Conservation (phyloP, 2,329 filamentous ascomycete species). For the Talaromyces sp. region DNA sequence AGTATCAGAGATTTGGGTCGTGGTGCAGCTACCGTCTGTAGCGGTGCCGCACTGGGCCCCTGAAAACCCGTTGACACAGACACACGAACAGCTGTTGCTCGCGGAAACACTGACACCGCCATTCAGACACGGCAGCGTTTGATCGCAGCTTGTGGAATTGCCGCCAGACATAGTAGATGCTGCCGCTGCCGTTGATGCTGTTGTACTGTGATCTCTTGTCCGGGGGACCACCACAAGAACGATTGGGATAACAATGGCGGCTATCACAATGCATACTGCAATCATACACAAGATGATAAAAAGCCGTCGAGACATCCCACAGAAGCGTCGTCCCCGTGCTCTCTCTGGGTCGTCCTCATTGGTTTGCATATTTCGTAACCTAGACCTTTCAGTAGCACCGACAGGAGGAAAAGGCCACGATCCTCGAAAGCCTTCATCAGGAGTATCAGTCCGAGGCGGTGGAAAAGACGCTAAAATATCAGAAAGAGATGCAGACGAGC, state of each 20-base stretch:
- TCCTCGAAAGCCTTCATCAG: slow-evolving; percentile 27
- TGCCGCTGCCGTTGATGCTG: background rate
- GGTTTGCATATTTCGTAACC: slow-evolving; percentile 24
- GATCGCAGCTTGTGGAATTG: slow-evolving; percentile 48
- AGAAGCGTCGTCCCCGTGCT: slow-evolving; percentile 60
- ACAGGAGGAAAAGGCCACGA: slow-evolving; percentile 37
- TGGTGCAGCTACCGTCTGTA: slow-evolving; percentile 53
- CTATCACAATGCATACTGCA: slow-evolving; percentile 67
- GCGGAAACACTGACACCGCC: slow-evolving; percentile 67
- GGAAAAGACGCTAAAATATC: slow-evolving; percentile 65
- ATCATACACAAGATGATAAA: slow-evolving; percentile 66
- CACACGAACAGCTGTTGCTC: slow-evolving; percentile 69
- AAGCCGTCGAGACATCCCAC: slow-evolving; percentile 75
- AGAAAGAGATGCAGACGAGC: slow-evolving; percentile 53
- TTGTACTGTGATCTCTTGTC: slow-evolving; percentile 29
- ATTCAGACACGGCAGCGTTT: slow-evolving; percentile 65
- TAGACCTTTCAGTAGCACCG: slow-evolving; percentile 21
- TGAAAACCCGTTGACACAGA: slow-evolving; percentile 85
- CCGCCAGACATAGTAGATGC: background rate
- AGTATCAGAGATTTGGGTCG: slow-evolving; percentile 40
- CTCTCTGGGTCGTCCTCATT: slow-evolving; percentile 16
- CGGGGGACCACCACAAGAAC: slow-evolving; percentile 58
- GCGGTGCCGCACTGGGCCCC: slow-evolving; percentile 53
- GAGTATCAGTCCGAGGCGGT: slow-evolving; percentile 49
- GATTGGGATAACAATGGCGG: slow-evolving; percentile 75